Evolutionary conservation across 1,284 basidiomycete genomes (phyloP).

Genomic region (Microbotryum saponariae): DNA sequence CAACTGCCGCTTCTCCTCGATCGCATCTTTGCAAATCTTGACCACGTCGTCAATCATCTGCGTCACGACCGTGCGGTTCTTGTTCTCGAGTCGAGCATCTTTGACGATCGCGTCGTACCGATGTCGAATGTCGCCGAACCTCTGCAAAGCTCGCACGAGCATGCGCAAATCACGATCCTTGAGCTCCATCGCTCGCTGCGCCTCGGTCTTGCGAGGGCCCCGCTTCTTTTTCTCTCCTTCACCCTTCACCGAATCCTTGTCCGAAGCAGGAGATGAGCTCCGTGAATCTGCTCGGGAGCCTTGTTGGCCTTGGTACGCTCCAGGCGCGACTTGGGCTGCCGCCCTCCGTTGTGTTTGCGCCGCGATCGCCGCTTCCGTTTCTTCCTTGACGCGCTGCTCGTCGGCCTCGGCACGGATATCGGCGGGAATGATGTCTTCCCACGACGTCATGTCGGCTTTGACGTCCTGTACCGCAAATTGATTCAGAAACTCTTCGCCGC

Average conservation of each 20-base stretch:
- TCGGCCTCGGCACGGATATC: conserved; percentile 70
- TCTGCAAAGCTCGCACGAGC: conserved; percentile 86
- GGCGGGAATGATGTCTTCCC: conserved; percentile 98
- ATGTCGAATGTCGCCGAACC: conserved; percentile 94
- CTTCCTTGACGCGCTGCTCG: conserved; percentile 47
- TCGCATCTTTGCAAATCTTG: conserved; percentile 70
- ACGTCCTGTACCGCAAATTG: conserved; percentile 96
- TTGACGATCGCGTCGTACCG: conserved; percentile 88
- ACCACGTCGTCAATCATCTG: conserved; percentile 91
- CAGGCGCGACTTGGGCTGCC: conserved; percentile 60
- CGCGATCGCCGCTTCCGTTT: conserved; percentile 50
- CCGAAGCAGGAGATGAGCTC: conserved; percentile 52
- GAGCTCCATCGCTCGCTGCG: conserved; percentile 88
- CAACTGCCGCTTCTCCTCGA: conserved; percentile 73
- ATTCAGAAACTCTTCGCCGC: conserved; percentile 92
- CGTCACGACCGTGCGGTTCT: conserved; percentile 86
- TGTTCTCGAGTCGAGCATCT: conserved; percentile 88
- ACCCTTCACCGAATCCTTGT: conserved; percentile 34
- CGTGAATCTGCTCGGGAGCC: conserved; percentile 58
- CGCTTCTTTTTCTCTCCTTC: conserved; percentile 32
- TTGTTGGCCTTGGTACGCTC: conserved; percentile 84
- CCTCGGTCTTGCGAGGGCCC: conserved; percentile 55
- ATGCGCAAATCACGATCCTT: conserved; percentile 96
- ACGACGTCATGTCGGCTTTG: conserved; percentile 86
- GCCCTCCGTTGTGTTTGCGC: conserved; percentile 66